Evolutionary conservation across 495 filamentous ascomycete species (phyloP).

Genomic region (Thozetella sp.): DNA sequence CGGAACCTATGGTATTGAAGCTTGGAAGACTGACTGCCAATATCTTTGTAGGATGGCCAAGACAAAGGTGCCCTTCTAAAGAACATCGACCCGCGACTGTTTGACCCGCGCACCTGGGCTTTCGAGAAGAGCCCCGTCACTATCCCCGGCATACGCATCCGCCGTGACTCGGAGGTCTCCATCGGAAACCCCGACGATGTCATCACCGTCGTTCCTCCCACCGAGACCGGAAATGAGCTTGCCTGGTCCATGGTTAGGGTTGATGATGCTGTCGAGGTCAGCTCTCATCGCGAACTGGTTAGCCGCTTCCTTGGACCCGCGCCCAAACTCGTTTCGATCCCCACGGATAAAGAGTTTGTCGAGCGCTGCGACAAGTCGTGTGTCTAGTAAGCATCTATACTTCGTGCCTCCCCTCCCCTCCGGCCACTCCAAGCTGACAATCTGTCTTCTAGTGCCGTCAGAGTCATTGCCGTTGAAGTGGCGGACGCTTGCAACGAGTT

Average conservation of each 20-base stretch:
- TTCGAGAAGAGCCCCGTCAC: background rate
- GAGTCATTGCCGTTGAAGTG: conserved; percentile 16
- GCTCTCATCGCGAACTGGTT: background rate
- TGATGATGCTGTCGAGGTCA: background rate
- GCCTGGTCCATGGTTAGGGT: background rate
- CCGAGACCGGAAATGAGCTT: background rate
- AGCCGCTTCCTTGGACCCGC: background rate
- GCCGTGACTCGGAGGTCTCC: background rate
- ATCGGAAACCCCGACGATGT: background rate
- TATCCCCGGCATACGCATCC: background rate
- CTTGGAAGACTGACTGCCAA: too few species aligned
- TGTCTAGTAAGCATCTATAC: conserved; percentile 1
- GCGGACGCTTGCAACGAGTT: conserved; percentile 13
- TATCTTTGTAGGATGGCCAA: background rate
- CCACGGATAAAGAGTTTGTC: background rate
- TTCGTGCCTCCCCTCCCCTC: conserved; percentile 4
- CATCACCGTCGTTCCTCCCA: background rate
- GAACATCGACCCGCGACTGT: background rate
- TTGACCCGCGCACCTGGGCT: background rate
- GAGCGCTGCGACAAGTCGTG: conserved; percentile 5
- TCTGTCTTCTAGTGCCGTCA: conserved; percentile 18
- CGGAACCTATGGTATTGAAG: too few species aligned
- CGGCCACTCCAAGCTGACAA: conserved; percentile 8
- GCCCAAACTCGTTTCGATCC: background rate
- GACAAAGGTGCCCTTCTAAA: background rate